phyloP scores from a whole-genome alignment of 2,329 filamentous ascomycete genomes.

The Sporothrix phasma region DNA sequence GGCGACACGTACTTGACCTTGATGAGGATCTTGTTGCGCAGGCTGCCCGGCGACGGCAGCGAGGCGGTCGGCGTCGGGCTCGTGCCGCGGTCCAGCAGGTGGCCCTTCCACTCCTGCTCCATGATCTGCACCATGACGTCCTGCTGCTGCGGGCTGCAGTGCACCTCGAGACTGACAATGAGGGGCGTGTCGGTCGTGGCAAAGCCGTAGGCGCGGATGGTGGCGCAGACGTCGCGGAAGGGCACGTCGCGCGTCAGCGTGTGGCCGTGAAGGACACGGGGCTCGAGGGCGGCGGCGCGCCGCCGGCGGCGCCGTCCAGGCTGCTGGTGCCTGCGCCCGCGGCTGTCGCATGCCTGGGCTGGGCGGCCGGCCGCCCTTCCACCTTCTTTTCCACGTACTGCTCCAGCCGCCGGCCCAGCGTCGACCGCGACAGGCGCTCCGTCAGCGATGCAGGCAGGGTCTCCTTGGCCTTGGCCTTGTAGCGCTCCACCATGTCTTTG shows the following conservation, averaged over 20 bases:
- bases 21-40: constrained; percentile 71
- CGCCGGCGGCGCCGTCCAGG: background rate
- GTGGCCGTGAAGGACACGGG: constrained; percentile 75
- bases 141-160: constrained; percentile 72
- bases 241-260: constrained; percentile 82
- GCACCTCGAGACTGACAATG: constrained; percentile 91
- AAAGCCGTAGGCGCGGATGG: constrained; percentile 74
- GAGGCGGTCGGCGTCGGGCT: background rate
- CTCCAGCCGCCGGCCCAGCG: constrained; percentile 34
- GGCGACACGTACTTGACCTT: constrained; percentile 61
- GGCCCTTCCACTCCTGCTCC: constrained; percentile 67
- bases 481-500: constrained; percentile 52
- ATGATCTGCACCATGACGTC: constrained; percentile 89
- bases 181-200: constrained; percentile 65
- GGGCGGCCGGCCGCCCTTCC: constrained; percentile 16
- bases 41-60: constrained; percentile 58
- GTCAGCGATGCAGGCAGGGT: constrained; percentile 37
- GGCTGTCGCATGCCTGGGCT: background rate
- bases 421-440: constrained; percentile 39
- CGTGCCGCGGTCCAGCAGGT: constrained; percentile 47
- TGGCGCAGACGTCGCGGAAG: constrained; percentile 75
- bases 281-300: constrained; percentile 41
- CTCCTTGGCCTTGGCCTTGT: constrained; percentile 58
- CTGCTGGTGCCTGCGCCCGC: background rate
- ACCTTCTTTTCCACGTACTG: constrained; percentile 26